Evolutionary conservation across 495 filamentous ascomycete species (phyloP), one percentile per base, ranked within the genome.

Genomic region (Penicilliopsis zonata): DNA sequence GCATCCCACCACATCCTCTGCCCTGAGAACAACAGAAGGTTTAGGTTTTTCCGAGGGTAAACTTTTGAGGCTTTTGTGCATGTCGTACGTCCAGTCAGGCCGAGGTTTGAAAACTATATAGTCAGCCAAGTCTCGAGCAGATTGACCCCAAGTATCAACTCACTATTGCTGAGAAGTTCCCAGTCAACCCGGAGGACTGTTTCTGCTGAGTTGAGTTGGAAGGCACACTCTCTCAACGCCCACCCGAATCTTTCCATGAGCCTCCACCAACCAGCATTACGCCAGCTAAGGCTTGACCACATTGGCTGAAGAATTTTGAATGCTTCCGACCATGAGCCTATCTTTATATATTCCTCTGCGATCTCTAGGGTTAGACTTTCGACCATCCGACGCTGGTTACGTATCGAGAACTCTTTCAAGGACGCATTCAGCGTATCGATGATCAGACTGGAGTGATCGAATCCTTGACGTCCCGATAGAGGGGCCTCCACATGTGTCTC

Each of bases 231-330:
- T 42, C 84, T 70, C 24, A 94, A 61, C 7, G 67, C 63, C 79
- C 80, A 83, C 33, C 75, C 66, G 31, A 90, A 64, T 27, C 80
- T 76, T 49, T 76, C 74, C 34, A 83, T 74, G 7, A 86, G 63
- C 24, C 68, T 54, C 67, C 78, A 80, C 90, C 92, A 96, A 12
- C 81, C 76, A 41, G 92, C 80, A 20, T 53, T 57, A 27, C 90
- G 72, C 68, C 81, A 93, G 7, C 68, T 69, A 54, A 83, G 69
- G 3, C 61, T 68, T 31, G 75, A 60, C 86, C 82, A 94, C 0
- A 82, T 49, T 4, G 82, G 74, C 13, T 67, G 58, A 12, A 96
- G 63, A 16, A 86, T 56, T 13, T 70, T 59, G 16, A 85, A 54
- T 5, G 83, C 76, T 23, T 78, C 69, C 4, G 60, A 51, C 77